These are phyloP conservation scores for Candida sanyiensis DNA, from an alignment of 805 yeast species.

Conservation along the genomic window DNA sequence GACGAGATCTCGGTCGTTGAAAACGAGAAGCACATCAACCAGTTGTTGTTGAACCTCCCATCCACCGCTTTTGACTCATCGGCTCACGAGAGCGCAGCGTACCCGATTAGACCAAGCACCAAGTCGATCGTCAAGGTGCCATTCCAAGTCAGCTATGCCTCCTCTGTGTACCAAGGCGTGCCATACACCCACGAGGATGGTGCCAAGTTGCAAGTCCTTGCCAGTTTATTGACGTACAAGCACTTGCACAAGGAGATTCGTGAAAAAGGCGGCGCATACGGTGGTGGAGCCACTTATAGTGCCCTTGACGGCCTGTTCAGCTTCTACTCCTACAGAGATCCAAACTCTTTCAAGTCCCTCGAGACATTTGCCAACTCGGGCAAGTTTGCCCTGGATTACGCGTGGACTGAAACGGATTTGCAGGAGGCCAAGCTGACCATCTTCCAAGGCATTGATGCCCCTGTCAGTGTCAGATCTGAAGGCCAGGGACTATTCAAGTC, in stretches of 20 bases:
- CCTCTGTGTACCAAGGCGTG: slow-evolving; percentile 61
- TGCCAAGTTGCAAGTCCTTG: slow-evolving; percentile 75
- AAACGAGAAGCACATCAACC: slow-evolving; percentile 27
- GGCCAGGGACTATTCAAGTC: slow-evolving; percentile 62
- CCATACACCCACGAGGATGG: slow-evolving; percentile 68
- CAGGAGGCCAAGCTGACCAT: slow-evolving; percentile 88
- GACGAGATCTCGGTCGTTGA: slow-evolving; percentile 35
- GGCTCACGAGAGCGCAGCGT: slow-evolving; percentile 10
- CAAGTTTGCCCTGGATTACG: slow-evolving; percentile 38
- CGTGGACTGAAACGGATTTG: slow-evolving; percentile 58
- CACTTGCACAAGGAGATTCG: slow-evolving; percentile 84
- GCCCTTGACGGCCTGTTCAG: slow-evolving; percentile 76
- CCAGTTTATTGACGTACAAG: slow-evolving; percentile 76
- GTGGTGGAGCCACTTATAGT: slow-evolving; percentile 86
- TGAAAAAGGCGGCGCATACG: slow-evolving; percentile 97
- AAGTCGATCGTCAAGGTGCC: slow-evolving; percentile 64
- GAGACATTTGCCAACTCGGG: slow-evolving; percentile 51
- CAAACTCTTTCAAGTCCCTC: slow-evolving; percentile 70
- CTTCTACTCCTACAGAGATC: slow-evolving; percentile 91
- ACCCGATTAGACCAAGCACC: slow-evolving; percentile 16
- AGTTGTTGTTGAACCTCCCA: slow-evolving; percentile 28
- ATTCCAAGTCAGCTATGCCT: slow-evolving; percentile 82
- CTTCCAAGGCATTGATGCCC: slow-evolving; percentile 90
- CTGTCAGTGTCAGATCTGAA: slow-evolving; percentile 73
- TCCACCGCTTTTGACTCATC: slow-evolving; percentile 5